Base-by-base conservation (phyloP, 805 yeast species). In the Komagataella pastoris region DNA sequence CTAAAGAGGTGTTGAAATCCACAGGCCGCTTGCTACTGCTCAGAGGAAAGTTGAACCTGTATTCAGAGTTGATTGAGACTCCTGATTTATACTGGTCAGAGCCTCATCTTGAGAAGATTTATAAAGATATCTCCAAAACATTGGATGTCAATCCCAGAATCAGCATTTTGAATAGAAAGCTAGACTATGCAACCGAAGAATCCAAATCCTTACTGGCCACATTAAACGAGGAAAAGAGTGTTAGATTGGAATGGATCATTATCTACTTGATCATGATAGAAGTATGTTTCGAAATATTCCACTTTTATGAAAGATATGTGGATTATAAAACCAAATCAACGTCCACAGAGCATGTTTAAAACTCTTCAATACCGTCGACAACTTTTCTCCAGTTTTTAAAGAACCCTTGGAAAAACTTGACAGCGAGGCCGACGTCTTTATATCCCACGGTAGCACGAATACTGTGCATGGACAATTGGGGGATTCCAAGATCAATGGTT, bases 71-170 rank as follows among this genome's bases (percentile, higher is more conserved):
- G 54, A 87, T 88, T 30, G 97, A 89, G 58, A 88, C 95, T 0
- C 97, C 97, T 0, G 97, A 90, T 63, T 67, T 88, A 47, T 90
- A 89, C 65, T 90, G 97, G 97, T 77, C 88, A 48, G 96, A 89
- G 61, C 95, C 97, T 1, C 79, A 80, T 40, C 69, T 90, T 51
- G 97, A 90, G 61, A 74, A 74, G 51, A 79, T 88, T 7, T 90
- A 88, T 64, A 77, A 81, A 49, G 74, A 78, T 17, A 80, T 88
- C 6, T 84, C 95, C 0, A 76, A 76, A 49, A 78, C 77, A 19
- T 69, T 90, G 52, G 97, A 90, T 59, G 80, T 90, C 30, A 73
- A 75, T 30, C 85, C 91, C 5, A 72, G 97, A 55, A 85, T 89
- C 49, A 72, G 79, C 30, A 88, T 89, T 43, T 68, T 90, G 62